phyloP scores from a whole-genome alignment of 768 basidiomycete genomes.

The Grammothele lineata region DNA sequence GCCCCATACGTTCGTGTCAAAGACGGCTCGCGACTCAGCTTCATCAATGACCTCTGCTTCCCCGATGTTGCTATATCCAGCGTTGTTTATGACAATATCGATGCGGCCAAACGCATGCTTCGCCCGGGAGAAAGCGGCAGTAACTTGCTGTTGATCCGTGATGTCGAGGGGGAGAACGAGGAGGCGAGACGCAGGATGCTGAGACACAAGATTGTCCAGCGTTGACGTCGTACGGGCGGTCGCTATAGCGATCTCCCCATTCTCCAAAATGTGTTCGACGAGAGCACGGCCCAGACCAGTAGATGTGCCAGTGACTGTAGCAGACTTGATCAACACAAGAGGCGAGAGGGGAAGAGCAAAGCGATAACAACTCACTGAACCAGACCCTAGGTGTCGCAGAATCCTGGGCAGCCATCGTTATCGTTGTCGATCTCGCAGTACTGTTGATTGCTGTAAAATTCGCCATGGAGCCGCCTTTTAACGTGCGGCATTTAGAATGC shows the following conservation, averaged over 20 bases:
- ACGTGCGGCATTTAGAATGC: too few relatives aligned
- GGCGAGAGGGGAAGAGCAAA: background rate
- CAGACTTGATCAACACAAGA: background rate
- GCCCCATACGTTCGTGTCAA: slow-evolving; percentile 27
- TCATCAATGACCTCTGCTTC: slow-evolving; percentile 20
- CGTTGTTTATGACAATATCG: slow-evolving; percentile 27
- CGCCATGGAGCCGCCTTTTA: too few relatives aligned
- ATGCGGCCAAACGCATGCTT: slow-evolving; percentile 16
- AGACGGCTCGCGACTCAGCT: slow-evolving; percentile 10
- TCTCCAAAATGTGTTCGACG: slow-evolving; percentile 17
- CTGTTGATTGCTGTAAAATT: too few relatives aligned
- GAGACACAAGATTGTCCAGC: slow-evolving; percentile 19
- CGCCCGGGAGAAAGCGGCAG: slow-evolving; percentile 16
- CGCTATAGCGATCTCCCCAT: slow-evolving; percentile 22
- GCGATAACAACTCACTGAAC: slow-evolving; percentile 17
- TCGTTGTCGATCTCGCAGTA: too few relatives aligned
- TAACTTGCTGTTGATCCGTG: slow-evolving; percentile 9
- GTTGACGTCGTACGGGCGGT: slow-evolving; percentile 19
- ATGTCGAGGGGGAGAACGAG: slow-evolving; percentile 23
- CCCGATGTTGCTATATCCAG: slow-evolving; percentile 13
- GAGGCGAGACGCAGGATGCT: slow-evolving; percentile 13
- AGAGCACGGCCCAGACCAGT: slow-evolving; percentile 23
- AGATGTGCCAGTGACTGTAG: slow-evolving; percentile 23
- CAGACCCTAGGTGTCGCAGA: slow-evolving; percentile 10
- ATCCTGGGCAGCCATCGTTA: background rate